These are phyloP conservation scores for Suillus americanus DNA, from an alignment of 768 basidiomycete genomes.

Conservation along the genomic window DNA sequence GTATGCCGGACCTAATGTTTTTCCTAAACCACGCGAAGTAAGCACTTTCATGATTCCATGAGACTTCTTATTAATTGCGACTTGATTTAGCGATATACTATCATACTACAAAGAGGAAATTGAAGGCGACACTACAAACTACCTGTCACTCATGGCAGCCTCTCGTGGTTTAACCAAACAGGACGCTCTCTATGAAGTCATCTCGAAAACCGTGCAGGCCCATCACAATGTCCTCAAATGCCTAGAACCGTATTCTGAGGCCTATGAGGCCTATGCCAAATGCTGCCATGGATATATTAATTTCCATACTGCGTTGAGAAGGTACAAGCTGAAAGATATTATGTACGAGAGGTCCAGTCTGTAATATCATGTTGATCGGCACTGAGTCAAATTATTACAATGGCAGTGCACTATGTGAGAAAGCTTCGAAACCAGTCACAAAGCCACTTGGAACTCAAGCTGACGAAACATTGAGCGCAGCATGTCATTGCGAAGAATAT, in stretches of 20 bases:
- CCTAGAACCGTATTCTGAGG: conserved; percentile 17
- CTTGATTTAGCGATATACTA: conserved; percentile 31
- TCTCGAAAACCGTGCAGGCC: conserved; percentile 24
- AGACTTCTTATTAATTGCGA: background rate
- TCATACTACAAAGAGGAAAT: conserved; percentile 45
- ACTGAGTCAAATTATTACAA: no score
- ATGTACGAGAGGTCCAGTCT: no score
- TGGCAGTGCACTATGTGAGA: background rate
- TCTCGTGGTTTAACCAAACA: conserved; percentile 25
- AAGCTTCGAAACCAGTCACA: background rate
- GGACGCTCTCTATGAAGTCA: conserved; percentile 24
- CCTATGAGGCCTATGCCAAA: conserved; percentile 18
- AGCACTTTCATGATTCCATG: background rate
- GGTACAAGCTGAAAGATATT: conserved; percentile 15
- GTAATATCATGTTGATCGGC: no score
- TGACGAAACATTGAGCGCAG: background rate
- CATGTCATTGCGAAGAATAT: background rate
- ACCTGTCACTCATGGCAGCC: conserved; percentile 32
- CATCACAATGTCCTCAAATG: conserved; percentile 26
- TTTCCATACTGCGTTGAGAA: conserved; percentile 26
- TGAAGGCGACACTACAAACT: conserved; percentile 34
- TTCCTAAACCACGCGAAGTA: no score
- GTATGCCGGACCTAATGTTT: no score
- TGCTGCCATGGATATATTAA: conserved; percentile 26
- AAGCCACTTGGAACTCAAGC: background rate